Conservation (phyloP, 106 monocot species). For the Dendrobium nobile region DNA sequence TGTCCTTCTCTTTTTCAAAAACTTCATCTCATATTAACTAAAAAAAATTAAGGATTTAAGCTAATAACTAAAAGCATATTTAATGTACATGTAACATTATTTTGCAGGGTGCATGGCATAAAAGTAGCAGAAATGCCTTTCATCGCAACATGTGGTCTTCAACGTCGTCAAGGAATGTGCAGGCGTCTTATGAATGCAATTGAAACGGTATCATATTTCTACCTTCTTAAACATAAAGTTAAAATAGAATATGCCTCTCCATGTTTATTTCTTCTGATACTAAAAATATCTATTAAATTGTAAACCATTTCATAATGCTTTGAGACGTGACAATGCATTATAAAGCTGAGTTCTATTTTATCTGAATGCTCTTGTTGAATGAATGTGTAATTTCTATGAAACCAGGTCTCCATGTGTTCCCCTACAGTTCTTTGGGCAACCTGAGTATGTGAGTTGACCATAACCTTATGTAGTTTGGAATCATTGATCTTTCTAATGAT, state of each 20-base stretch:
- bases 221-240: no score
- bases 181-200: slow-evolving; percentile 20
- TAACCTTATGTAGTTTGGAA: neutral
- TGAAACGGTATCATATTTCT: slow-evolving; percentile 13
- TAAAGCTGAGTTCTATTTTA: neutral
- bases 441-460: neutral
- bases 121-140: slow-evolving; percentile 26
- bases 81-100: neutral
- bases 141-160: slow-evolving; percentile 17
- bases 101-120: slow-evolving; percentile 22
- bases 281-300: neutral
- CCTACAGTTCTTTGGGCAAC: neutral
- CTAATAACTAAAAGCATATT: neutral
- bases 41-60: neutral
- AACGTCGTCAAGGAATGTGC: slow-evolving; percentile 26
- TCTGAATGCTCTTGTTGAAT: no score
- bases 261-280: neutral
- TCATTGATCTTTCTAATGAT: neutral
- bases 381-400: no score
- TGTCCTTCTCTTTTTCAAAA: no score
- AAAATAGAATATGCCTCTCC: neutral
- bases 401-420: neutral
- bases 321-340: neutral
- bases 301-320: neutral
- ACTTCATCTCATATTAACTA: no score